Percentiles rank a stretch among this genome's conserved stretches.
Evolutionary conservation across 352 stramenopile species (phyloP).

Genomic region (Hyaloperonospora brassicae): DNA sequence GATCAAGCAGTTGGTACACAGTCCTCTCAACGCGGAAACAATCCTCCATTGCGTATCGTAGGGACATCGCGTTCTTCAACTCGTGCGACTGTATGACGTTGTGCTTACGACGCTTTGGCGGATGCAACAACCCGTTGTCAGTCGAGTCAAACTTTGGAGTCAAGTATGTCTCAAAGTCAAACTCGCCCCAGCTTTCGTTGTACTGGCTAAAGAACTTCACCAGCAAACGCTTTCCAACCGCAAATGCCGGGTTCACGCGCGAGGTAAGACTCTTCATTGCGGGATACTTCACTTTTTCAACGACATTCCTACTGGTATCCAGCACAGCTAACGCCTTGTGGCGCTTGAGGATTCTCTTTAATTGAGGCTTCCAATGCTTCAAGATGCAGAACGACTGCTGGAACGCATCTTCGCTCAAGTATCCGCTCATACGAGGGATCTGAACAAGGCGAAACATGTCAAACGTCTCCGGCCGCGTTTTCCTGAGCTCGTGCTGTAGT

Average conservation of each 20-base stretch:
- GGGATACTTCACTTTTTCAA: constrained; percentile 26
- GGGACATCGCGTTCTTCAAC: constrained; percentile 44
- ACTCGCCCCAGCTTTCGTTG: constrained; percentile 77
- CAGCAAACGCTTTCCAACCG: constrained; percentile 43
- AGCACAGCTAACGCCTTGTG: constrained; percentile 29
- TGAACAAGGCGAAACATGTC: constrained; percentile 61
- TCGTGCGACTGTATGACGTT: constrained; percentile 38
- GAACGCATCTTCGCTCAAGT: constrained; percentile 56
- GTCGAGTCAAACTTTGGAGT: constrained; percentile 36
- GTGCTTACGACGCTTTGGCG: constrained; percentile 40
- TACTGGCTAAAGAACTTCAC: constrained; percentile 84
- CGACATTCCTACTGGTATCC: constrained; percentile 5
- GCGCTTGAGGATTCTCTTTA: constrained; percentile 51
- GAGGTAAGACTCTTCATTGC: constrained; percentile 60
- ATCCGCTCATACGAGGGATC: constrained; percentile 48
- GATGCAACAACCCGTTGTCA: constrained; percentile 6
- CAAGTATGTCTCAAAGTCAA: constrained; percentile 63
- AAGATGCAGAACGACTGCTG: constrained; percentile 47
- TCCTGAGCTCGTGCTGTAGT: constrained; percentile 44
- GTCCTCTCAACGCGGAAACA: constrained; percentile 56
- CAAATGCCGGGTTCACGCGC: constrained; percentile 73
- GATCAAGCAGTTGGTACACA: constrained; percentile 50
- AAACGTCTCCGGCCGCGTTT: constrained; percentile 43
- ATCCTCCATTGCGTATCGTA: constrained; percentile 72
- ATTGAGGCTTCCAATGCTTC: constrained; percentile 45